These are phyloP conservation scores for Nemophila menziesii DNA, from an alignment of 257 asterid species.

Conservation along the genomic window DNA sequence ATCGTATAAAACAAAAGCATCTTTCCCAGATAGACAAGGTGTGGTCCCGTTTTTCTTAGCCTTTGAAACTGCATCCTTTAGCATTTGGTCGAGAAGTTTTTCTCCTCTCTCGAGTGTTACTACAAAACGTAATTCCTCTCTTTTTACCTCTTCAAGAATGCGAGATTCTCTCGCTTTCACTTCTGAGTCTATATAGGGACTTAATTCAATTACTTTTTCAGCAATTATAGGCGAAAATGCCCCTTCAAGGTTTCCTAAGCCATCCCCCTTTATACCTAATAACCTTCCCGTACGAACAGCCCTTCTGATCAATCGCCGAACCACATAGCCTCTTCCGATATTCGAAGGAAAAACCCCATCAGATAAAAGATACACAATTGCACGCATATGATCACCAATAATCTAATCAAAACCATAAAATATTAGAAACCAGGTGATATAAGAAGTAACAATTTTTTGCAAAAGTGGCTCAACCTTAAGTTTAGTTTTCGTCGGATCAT, in stretches of 20 bases:
- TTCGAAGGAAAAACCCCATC: slow-evolving; percentile 94
- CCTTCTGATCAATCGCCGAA: slow-evolving; percentile 87
- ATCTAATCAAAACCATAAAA: slow-evolving; percentile 29
- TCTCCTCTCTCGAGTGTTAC: slow-evolving; percentile 88
- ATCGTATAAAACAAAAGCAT: slow-evolving; percentile 80
- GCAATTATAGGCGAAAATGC: slow-evolving; percentile 79
- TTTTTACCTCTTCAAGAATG: slow-evolving; percentile 57
- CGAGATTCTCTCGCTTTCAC: slow-evolving; percentile 49
- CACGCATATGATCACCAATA: slow-evolving; percentile 95
- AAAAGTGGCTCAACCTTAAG: slow-evolving; percentile 43
- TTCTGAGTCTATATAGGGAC: slow-evolving; percentile 62
- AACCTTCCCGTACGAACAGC: slow-evolving; percentile 79
- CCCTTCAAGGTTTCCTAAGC: slow-evolving; percentile 51
- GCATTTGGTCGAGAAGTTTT: slow-evolving; percentile 68
- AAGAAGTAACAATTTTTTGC: background rate
- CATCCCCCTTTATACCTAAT: slow-evolving; percentile 76
- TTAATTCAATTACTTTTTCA: slow-evolving; percentile 53
- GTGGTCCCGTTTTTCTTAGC: slow-evolving; percentile 30
- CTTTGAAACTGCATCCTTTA: slow-evolving; percentile 40
- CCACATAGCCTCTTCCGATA: slow-evolving; percentile 92
- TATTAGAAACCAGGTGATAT: background rate
- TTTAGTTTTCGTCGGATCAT: slow-evolving; percentile 50
- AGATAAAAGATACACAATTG: slow-evolving; percentile 81
- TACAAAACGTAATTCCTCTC: slow-evolving; percentile 87
- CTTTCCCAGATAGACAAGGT: slow-evolving; percentile 69